Base-by-base conservation (phyloP, 192 early-diverging fungal species). In the Allomyces macrogynus region DNA sequence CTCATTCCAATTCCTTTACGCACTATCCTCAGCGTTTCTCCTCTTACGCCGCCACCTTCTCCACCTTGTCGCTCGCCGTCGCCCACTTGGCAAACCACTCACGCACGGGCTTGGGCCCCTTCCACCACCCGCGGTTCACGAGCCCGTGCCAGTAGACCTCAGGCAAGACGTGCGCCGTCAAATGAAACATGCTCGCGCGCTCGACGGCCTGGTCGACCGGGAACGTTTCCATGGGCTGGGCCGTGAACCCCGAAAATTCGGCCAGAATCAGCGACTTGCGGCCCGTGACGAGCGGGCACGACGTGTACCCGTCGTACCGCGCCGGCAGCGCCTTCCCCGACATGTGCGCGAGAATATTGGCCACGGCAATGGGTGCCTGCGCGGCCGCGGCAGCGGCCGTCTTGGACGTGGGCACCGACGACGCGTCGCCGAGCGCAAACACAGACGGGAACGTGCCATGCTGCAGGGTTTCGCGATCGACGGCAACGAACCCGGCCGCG, bases 351-450 rank as follows among this genome's bases (percentile, higher is more conserved):
- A 88, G 74, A 64, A 92, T 71, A 74, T 92, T 92, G 65, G 81
- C 73, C 72, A 82, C 86, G 18, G 90, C 69, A 0, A 90, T 84
- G 27, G 70, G 78, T n/a, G 86, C 81, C 74, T 92, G 83, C 43
- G 79, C 81, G 23, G 90, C 82, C 63, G 87, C 89, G n/a, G 90
- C 89, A 24, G 90, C 89, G 11, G 90, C 90, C 7, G 90, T 92
- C 78, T 92, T 92, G 66, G 89, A 90, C 0, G 90, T 92, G 16
- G 90, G 90, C n/a, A 87, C 75, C 16, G 82, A 84, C 26, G 86
- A 87, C 67, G 85, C 82, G 73, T 92, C 90, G 65, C 90, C 90
- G 0, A 90, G 71, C n/a, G 88, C 70, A 68, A 83, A 92, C 26
- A 92, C 74, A 61, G 91, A 89, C 64, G 80, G 27, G 67, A 83